Evolutionary conservation across 139 green algal species (phyloP).

Genomic region (Micromonas pusilla): DNA sequence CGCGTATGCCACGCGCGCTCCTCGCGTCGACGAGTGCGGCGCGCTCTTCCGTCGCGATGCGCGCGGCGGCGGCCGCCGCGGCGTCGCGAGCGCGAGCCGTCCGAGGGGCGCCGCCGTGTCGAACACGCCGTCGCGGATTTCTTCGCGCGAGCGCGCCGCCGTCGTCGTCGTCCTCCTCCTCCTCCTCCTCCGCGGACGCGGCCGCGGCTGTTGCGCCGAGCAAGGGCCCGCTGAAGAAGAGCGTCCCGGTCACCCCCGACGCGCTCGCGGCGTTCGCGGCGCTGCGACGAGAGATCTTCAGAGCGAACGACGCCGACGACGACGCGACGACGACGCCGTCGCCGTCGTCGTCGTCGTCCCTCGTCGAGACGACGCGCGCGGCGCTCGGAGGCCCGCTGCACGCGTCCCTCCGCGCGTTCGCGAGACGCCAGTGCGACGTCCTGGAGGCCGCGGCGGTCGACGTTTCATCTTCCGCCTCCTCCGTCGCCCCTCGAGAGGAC

Average conservation of each 20-base stretch:
- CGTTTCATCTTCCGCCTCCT: too few relatives aligned
- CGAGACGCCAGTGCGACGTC: background rate
- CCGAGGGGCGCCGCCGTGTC: too few relatives aligned
- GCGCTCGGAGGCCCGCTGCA: background rate
- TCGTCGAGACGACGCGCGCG: background rate
- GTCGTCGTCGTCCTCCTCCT: too few relatives aligned
- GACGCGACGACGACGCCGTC: background rate
- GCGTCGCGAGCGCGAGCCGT: too few relatives aligned
- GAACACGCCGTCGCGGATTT: too few relatives aligned
- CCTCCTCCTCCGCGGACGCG: too few relatives aligned
- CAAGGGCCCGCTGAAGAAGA: background rate
- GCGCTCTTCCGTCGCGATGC: too few relatives aligned
- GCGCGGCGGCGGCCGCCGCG: too few relatives aligned
- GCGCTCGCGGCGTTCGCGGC: background rate
- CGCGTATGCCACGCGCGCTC: too few relatives aligned
- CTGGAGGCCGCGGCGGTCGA: background rate
- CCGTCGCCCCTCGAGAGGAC: background rate
- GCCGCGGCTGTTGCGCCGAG: too few relatives aligned
- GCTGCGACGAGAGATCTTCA: background rate
- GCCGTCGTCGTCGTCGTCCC: background rate
- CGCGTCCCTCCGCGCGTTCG: background rate
- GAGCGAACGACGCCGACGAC: background rate
- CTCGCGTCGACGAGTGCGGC: too few relatives aligned
- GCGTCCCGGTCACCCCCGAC: background rate
- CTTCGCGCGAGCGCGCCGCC: too few relatives aligned